Evolutionary conservation across 768 basidiomycete species (phyloP).

Genomic region (Saitozyma sp.): DNA sequence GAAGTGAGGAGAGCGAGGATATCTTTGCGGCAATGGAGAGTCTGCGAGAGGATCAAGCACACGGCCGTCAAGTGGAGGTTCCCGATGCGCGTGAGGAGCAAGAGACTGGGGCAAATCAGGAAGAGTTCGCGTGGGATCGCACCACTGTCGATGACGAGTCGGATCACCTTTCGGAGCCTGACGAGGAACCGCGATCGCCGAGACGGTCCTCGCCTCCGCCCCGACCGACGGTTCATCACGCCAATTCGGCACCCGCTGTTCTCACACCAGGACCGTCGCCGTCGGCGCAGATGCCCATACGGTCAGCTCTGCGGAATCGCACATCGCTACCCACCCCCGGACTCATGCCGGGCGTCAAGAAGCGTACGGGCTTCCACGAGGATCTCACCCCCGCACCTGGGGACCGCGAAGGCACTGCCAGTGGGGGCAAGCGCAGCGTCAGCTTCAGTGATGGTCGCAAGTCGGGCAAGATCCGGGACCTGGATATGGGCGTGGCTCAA

Average conservation of each 20-base stretch:
- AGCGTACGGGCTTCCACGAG: constrained; percentile 35
- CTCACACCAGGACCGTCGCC: constrained; percentile 31
- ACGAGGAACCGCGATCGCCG: background rate
- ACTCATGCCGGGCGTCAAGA: constrained; percentile 36
- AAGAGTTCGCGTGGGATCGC: background rate
- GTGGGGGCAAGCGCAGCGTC: constrained; percentile 57
- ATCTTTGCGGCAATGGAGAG: constrained; percentile 92
- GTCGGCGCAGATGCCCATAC: constrained; percentile 28
- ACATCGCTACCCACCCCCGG: constrained; percentile 14
- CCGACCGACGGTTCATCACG: constrained; percentile 25
- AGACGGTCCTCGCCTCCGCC: constrained; percentile 14
- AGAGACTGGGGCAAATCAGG: background rate
- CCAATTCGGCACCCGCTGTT: constrained; percentile 36
- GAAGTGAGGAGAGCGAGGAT: constrained; percentile 58
- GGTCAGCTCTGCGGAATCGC: constrained; percentile 40
- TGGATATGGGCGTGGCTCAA: constrained; percentile 52
- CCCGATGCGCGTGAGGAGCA: background rate
- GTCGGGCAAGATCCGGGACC: constrained; percentile 80
- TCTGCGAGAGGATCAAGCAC: constrained; percentile 46
- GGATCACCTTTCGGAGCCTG: background rate
- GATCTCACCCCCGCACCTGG: constrained; percentile 29
- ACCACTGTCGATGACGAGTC: background rate
- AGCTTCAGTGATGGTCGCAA: constrained; percentile 94
- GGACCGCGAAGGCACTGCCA: constrained; percentile 9
- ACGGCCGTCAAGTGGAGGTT: background rate